A percentile compares a stretch with the other conserved stretches of the same genome.
These are phyloP conservation scores for Boletus reticuloceps DNA, from an alignment of 768 basidiomycete genomes.

Conservation along the genomic window DNA sequence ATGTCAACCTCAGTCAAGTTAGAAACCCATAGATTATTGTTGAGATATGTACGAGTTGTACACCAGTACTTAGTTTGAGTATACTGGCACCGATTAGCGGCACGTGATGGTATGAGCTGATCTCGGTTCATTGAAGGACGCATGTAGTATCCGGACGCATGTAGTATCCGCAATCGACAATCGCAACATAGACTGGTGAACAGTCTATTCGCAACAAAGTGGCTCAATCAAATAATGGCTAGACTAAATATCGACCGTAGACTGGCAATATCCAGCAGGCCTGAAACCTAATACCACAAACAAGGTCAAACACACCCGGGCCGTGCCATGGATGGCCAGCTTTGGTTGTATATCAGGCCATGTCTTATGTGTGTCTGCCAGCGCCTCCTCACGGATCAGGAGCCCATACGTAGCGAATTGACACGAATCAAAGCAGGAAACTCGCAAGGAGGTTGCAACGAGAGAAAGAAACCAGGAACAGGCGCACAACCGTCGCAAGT, in stretches of 20 bases:
- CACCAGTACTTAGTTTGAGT: neutral
- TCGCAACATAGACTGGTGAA: too few relatives aligned
- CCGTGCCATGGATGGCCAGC: too few relatives aligned
- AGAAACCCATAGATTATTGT: neutral
- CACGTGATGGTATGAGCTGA: neutral
- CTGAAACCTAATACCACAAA: too few relatives aligned
- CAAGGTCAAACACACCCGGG: too few relatives aligned
- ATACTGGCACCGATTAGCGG: too few relatives aligned
- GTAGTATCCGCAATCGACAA: too few relatives aligned
- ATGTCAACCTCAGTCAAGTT: neutral
- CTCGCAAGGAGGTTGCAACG: slow-evolving; percentile 43
- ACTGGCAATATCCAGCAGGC: too few relatives aligned
- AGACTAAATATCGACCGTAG: too few relatives aligned
- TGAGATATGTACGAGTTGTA: neutral
- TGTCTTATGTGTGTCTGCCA: slow-evolving; percentile 21
- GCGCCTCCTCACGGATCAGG: slow-evolving; percentile 66
- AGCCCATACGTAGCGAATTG: slow-evolving; percentile 63
- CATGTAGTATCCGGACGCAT: too few relatives aligned
- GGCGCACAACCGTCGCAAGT: slow-evolving; percentile 18
- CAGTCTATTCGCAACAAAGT: too few relatives aligned
- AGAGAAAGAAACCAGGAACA: slow-evolving; percentile 35
- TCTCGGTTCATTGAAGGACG: too few relatives aligned
- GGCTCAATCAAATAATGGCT: too few relatives aligned
- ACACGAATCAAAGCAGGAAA: slow-evolving; percentile 65
- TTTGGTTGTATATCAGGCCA: slow-evolving; percentile 6